A percentile compares a stretch with the other conserved stretches of the same genome.
Evolutionary conservation across 371 early-diverging fungal genomes (phyloP).

Genomic region (Rhizoclosmatium hyalinum): DNA sequence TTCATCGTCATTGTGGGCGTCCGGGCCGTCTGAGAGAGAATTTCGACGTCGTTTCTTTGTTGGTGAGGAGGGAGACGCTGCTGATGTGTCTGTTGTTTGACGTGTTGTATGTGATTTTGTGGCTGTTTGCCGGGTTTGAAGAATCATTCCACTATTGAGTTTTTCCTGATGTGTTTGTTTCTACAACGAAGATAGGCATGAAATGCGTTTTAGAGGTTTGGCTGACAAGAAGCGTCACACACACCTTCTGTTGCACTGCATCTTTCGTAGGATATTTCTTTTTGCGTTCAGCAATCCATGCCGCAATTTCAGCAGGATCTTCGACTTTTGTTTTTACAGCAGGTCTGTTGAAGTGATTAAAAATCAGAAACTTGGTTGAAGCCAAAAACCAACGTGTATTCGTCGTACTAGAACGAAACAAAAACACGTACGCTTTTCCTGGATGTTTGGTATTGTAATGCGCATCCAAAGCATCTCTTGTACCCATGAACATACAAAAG

Average conservation of each 20-base stretch:
- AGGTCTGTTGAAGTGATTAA: not conserved
- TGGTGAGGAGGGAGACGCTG: not conserved
- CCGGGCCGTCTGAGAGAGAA: not conserved
- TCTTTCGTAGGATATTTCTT: slow-evolving; percentile 70
- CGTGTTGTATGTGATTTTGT: not conserved
- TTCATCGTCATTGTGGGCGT: slow-evolving; percentile 13
- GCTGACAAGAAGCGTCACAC: not conserved
- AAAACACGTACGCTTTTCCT: slow-evolving; percentile 14
- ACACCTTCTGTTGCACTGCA: slow-evolving; percentile 65
- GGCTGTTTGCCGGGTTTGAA: not conserved
- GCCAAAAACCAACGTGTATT: not conserved
- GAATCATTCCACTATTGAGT: slow-evolving; percentile 5
- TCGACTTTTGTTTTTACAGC: slow-evolving; percentile 6
- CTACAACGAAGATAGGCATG: not conserved
- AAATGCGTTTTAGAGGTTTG: not conserved
- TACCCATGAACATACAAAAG: slow-evolving; percentile 23
- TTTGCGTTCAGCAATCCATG: slow-evolving; percentile 75
- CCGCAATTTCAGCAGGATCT: slow-evolving; percentile 65
- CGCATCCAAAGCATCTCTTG: not conserved
- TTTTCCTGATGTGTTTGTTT: slow-evolving; percentile 32
- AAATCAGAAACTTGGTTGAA: not conserved
- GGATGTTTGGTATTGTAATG: slow-evolving; percentile 14
- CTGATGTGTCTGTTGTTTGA: not conserved
- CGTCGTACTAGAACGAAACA: not conserved
- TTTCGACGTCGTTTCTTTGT: not conserved